Percentiles rank a stretch among this genome's conserved stretches.
phyloP scores from a whole-genome alignment of 768 basidiomycete genomes.

The Suillus alpinus region DNA sequence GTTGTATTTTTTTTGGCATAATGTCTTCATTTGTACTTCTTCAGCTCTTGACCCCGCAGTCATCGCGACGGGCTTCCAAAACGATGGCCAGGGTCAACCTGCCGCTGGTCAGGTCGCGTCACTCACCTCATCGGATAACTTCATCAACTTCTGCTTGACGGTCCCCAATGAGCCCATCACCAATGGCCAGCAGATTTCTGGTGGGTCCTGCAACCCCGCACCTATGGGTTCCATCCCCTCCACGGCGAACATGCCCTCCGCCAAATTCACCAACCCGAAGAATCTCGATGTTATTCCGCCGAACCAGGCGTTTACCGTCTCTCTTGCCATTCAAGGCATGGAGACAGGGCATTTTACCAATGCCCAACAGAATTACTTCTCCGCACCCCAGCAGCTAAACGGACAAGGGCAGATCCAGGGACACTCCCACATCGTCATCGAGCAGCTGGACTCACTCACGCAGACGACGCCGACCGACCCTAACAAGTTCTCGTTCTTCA shows the following conservation, averaged over 20 bases:
- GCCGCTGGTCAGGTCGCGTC: conserved; percentile 49
- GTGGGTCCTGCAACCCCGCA: conserved; percentile 58
- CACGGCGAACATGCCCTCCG: conserved; percentile 43
- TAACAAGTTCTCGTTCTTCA: conserved; percentile 54
- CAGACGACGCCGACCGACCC: conserved; percentile 49
- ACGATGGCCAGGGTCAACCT: conserved; percentile 46
- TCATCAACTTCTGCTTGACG: conserved; percentile 54
- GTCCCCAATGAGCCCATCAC: conserved; percentile 47
- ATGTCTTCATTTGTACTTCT: conserved; percentile 10
- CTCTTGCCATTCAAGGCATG: conserved; percentile 44
- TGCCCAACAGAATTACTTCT: conserved; percentile 50
- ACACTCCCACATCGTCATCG: conserved; percentile 58
- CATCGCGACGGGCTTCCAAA: conserved; percentile 48
- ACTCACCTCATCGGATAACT: conserved; percentile 57
- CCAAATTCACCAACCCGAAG: conserved; percentile 44
- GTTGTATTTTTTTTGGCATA: conserved; percentile 5
- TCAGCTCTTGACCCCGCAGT: conserved; percentile 51
- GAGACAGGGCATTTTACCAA: conserved; percentile 58
- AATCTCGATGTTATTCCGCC: conserved; percentile 43
- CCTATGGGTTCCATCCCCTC: conserved; percentile 56
- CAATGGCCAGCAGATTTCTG: conserved; percentile 50
- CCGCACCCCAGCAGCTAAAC: conserved; percentile 56
- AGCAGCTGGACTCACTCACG: conserved; percentile 40
- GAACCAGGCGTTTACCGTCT: conserved; percentile 48
- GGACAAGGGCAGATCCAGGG: conserved; percentile 49